These are phyloP conservation scores for Achaetomiella virescens DNA, from an alignment of 495 filamentous ascomycete species.

Conservation along the genomic window DNA sequence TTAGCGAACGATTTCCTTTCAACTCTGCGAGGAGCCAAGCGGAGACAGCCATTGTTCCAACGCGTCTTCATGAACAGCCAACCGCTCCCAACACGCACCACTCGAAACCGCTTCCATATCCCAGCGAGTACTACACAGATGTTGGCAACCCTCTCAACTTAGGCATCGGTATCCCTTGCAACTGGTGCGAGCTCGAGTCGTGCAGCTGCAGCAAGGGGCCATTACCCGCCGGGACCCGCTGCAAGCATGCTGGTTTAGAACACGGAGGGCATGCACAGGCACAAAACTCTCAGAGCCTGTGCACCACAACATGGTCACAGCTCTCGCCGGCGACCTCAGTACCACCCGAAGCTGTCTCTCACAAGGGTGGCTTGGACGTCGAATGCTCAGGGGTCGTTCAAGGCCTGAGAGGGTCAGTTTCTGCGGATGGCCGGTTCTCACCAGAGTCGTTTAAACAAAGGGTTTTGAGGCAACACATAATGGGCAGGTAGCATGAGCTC, in stretches of 20 bases:
- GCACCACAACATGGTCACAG: too few species aligned
- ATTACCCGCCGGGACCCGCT: too few species aligned
- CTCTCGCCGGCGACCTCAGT: too few species aligned
- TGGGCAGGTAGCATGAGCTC: too few species aligned
- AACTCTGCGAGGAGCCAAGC: not conserved
- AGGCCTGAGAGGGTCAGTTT: not conserved
- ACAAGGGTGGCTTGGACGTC: not conserved
- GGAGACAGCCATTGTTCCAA: too few species aligned
- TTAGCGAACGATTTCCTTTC: not conserved
- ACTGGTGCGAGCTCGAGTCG: constrained; percentile 9
- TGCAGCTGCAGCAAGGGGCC: too few species aligned
- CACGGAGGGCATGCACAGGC: not conserved
- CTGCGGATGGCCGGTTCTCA: constrained; percentile 14
- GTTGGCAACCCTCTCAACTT: constrained; percentile 20
- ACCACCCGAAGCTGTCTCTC: constrained; percentile 13
- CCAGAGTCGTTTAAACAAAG: constrained; percentile 26
- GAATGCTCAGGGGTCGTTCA: not conserved
- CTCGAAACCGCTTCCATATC: not conserved
- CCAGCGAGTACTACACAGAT: not conserved
- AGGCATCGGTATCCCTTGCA: constrained; percentile 20
- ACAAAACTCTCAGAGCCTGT: not conserved
- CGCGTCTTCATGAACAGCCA: too few species aligned
- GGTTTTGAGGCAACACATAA: constrained; percentile 13
- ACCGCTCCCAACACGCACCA: not conserved
- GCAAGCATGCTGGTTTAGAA: not conserved